Base-by-base conservation (phyloP, 805 yeast species). In the Komagataella pseudopastoris region DNA sequence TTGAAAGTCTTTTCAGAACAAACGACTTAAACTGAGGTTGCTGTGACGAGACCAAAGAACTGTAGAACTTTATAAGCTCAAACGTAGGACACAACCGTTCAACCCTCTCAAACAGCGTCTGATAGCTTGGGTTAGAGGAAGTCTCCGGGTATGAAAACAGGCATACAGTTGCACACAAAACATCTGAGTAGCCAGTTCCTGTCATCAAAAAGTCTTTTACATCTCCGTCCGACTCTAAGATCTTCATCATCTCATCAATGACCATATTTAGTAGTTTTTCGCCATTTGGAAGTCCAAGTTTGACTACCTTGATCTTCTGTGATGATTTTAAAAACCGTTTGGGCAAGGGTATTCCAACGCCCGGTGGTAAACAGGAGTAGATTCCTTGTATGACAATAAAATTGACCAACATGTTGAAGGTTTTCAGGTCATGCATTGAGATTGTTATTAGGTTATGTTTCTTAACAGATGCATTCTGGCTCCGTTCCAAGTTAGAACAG, bases 391-490 rank as follows among this genome's bases (percentile, higher is more conserved):
- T 64, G 0, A 89, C 77, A 1, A 90, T 70, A 8, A 84, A 53
- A 55, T 82, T 84, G 17, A 85, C 63, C 47, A 91, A 60, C 20
- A 72, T 76, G 43, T 85, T 83, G 52, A 93, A 76, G 3, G 78
- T 75, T 61, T 81, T 85, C 75, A 91, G 81, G 62, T 93, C 98
- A 58, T 88, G 89, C 7, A 91, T 70, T 0, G 97, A 87, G 14
- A 91, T 82, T 6, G 84, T 70, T 8, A 85, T 71, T 49, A 77
- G 56, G 49, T 66, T 61, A 46, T 58, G 56, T 53, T 72, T 71
- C 6, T 58, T 51, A n/a, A 43, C 39, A 6, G 50, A 51, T 12
- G 52, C 50, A 36, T 49, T 49, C 17, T 49, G 24, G 12, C 7
- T 46, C 7, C 61, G 54, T 14, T 60, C 62, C 23, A 60, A 64